phyloP scores from a whole-genome alignment of 352 stramenopile genomes.

The Phytopythium boreale region DNA sequence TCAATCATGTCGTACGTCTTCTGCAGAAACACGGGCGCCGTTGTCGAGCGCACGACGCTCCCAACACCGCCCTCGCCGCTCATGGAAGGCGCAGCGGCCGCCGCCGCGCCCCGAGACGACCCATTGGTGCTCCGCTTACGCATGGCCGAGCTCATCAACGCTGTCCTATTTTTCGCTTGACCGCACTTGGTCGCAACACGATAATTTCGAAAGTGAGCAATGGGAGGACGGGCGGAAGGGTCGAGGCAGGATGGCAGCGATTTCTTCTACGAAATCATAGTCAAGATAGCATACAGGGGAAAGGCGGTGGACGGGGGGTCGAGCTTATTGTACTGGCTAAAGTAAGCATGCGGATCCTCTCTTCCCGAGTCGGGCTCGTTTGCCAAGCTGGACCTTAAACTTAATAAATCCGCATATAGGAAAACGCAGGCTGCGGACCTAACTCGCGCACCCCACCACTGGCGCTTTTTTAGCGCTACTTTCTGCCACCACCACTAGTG shows the following conservation, averaged over 20 bases:
- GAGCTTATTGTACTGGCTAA: not conserved
- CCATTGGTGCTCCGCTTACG: slow-evolving; percentile 19
- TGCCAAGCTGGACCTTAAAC: not conserved
- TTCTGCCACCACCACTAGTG: slow-evolving; percentile 1
- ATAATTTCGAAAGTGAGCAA: slow-evolving; percentile 8
- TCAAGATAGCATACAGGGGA: not conserved
- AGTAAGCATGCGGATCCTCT: not conserved
- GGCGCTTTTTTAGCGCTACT: not conserved
- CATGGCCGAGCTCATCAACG: slow-evolving; percentile 34
- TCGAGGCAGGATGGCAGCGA: not conserved
- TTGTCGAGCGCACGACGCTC: slow-evolving; percentile 7
- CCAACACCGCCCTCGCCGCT: slow-evolving; percentile 9
- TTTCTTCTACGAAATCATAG: not conserved
- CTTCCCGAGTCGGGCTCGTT: not conserved
- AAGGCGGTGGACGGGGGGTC: not conserved
- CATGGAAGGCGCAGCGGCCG: slow-evolving; percentile 11
- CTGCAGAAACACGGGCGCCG: slow-evolving; percentile 84
- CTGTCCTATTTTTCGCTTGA: slow-evolving; percentile 8
- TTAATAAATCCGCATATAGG: not conserved
- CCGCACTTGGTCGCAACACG: slow-evolving; percentile 21
- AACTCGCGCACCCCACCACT: not conserved
- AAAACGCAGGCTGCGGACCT: not conserved
- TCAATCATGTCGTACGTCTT: slow-evolving; percentile 95
- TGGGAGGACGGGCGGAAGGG: not conserved
- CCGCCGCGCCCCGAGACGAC: not conserved